These are phyloP conservation scores for Hemileia vastatrix DNA, from an alignment of 1,284 basidiomycete genomes.

Conservation along the genomic window DNA sequence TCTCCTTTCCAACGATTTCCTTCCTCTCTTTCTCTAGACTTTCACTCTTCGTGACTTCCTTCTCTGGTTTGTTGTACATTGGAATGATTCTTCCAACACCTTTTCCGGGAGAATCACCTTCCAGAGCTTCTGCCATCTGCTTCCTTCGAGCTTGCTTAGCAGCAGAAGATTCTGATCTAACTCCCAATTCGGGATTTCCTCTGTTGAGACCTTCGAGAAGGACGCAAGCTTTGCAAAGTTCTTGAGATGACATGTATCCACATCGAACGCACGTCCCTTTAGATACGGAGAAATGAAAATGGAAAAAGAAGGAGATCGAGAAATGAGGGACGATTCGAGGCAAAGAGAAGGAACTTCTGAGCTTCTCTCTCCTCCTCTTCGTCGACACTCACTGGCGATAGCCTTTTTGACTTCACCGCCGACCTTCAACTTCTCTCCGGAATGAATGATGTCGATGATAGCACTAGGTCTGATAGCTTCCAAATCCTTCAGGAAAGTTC, in stretches of 20 bases:
- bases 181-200: conserved; percentile 49
- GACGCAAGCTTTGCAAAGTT: conserved; percentile 84
- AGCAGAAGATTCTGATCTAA: conserved; percentile 33
- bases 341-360: neutral
- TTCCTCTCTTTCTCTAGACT: conserved; percentile 3
- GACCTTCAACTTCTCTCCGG: conserved; percentile 36
- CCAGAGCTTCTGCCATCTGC: neutral
- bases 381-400: conserved; percentile 26
- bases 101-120: neutral
- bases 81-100: neutral
- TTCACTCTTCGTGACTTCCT: neutral
- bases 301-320: neutral
- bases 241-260: conserved; percentile 42
- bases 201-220: conserved; percentile 81
- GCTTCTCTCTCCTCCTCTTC: neutral
- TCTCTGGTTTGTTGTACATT: neutral
- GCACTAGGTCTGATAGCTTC: conserved; percentile 38
- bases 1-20: neutral
- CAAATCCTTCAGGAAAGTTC: conserved; percentile 41
- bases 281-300: neutral
- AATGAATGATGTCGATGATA: conserved; percentile 43
- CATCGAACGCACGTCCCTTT: conserved; percentile 33
- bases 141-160: conserved; percentile 22
- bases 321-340: neutral
- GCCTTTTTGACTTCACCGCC: conserved; percentile 34